These are phyloP conservation scores for Eutrema yunnanense DNA, from an alignment of 345 rosid genomes.

Conservation along the genomic window DNA sequence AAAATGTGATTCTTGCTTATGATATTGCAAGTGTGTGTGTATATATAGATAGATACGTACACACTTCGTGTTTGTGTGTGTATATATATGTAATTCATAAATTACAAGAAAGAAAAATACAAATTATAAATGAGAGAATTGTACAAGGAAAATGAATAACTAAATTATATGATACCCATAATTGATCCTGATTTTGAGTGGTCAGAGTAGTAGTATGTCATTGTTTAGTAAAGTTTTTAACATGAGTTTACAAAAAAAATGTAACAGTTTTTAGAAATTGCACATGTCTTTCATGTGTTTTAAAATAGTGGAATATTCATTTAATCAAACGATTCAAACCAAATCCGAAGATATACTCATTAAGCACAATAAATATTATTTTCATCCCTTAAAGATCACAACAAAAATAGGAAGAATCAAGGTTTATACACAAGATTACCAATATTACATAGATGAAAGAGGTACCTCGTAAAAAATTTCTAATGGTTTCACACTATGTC, in stretches of 20 bases:
- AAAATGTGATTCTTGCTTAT: slow-evolving; percentile 15
- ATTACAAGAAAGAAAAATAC: neutral
- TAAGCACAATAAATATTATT: neutral
- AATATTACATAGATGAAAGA: neutral
- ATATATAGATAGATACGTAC: slow-evolving; percentile 19
- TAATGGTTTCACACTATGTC: too few species aligned
- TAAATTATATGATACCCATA: slow-evolving; percentile 1
- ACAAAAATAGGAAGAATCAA: neutral
- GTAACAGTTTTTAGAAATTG: neutral
- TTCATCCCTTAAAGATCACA: neutral
- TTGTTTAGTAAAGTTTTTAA: neutral
- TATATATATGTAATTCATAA: neutral
- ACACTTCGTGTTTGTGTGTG: neutral
- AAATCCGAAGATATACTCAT: neutral
- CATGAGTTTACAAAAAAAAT: neutral
- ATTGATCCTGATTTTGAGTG: slow-evolving; percentile 20
- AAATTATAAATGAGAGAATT: neutral
- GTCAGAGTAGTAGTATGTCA: neutral
- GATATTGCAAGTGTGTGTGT: neutral
- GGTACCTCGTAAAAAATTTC: too few species aligned
- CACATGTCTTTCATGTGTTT: neutral
- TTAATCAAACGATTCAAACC: neutral
- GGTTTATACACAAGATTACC: neutral
- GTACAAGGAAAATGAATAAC: slow-evolving; percentile 8
- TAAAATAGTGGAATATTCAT: neutral